Conservation (phyloP, 2,329 filamentous ascomycete species). For the Sporothrix luriei region DNA sequence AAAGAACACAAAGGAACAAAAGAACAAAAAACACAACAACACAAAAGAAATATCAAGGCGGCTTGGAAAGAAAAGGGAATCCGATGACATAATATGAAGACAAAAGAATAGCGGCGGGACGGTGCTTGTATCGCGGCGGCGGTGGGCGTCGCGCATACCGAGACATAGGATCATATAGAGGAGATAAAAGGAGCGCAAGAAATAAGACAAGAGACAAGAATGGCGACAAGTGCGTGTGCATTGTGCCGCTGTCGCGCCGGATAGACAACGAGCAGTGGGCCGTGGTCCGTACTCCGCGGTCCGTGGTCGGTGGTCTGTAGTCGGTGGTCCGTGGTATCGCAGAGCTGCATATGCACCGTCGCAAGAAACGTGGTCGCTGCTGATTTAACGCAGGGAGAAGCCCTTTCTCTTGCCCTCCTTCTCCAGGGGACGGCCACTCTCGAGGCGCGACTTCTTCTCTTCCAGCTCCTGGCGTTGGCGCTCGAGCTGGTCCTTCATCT, state of each 20-base stretch:
- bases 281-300: too few species aligned
- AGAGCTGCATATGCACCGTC: conserved; percentile 33
- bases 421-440: conserved; percentile 93
- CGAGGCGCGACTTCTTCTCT: conserved; percentile 95
- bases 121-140: conserved; percentile 54
- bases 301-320: too few species aligned
- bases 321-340: too few species aligned
- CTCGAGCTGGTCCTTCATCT: conserved; percentile 99
- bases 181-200: conserved; percentile 38
- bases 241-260: not conserved
- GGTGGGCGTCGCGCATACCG: conserved; percentile 60
- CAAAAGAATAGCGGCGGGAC: conserved; percentile 56
- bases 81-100: conserved; percentile 44
- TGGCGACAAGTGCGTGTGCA: not conserved
- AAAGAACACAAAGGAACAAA: conserved; percentile 45
- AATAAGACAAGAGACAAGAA: conserved; percentile 1
- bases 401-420: conserved; percentile 99
- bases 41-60: conserved; percentile 48
- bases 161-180: conserved; percentile 54
- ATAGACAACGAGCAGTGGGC: not conserved
- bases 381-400: conserved; percentile 88
- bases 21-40: conserved; percentile 45
- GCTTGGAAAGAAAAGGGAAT: conserved; percentile 47
- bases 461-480: conserved; percentile 92
- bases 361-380: conserved; percentile 15